These are phyloP conservation scores for Pharus latifolius DNA, from an alignment of 176 grass and related monocot genomes.

Conservation along the genomic window DNA sequence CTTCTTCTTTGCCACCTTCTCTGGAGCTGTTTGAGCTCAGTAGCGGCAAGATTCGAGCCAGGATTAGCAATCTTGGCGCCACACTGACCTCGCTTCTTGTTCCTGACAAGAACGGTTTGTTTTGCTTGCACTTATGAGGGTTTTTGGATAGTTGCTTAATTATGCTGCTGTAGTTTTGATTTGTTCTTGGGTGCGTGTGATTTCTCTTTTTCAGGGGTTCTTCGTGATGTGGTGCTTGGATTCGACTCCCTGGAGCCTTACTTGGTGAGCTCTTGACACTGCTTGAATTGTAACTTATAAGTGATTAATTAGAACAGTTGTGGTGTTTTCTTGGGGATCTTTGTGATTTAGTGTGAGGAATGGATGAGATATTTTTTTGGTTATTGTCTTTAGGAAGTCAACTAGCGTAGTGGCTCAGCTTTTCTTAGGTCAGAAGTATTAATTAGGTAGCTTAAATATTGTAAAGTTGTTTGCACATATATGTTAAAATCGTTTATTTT, in stretches of 20 bases:
- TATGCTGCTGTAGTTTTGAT: background rate
- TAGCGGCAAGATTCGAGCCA: conserved; percentile 43
- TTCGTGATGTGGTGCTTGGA: conserved; percentile 86
- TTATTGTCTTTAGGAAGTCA: conserved; percentile 1
- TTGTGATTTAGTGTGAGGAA: background rate
- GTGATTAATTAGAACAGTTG: background rate
- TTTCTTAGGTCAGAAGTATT: background rate
- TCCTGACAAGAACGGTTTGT: conserved; percentile 60
- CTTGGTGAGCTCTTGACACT: conserved; percentile 42
- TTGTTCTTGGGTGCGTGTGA: background rate
- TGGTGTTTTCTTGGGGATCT: conserved; percentile 9
- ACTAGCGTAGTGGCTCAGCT: background rate
- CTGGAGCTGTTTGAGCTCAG: conserved; percentile 59
- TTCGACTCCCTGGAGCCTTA: conserved; percentile 80
- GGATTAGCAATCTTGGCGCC: conserved; percentile 73
- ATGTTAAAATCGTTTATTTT: background rate
- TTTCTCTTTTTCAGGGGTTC: conserved; percentile 48
- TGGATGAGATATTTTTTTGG: conserved; percentile 1
- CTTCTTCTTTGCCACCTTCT: background rate
- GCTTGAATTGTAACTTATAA: background rate
- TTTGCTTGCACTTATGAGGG: background rate
- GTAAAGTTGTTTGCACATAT: background rate
- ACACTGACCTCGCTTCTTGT: conserved; percentile 66
- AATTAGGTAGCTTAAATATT: background rate
- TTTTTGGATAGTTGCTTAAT: background rate